Base-by-base conservation (phyloP, 2,329 filamentous ascomycete species). In the Camptophora hylomeconis region DNA sequence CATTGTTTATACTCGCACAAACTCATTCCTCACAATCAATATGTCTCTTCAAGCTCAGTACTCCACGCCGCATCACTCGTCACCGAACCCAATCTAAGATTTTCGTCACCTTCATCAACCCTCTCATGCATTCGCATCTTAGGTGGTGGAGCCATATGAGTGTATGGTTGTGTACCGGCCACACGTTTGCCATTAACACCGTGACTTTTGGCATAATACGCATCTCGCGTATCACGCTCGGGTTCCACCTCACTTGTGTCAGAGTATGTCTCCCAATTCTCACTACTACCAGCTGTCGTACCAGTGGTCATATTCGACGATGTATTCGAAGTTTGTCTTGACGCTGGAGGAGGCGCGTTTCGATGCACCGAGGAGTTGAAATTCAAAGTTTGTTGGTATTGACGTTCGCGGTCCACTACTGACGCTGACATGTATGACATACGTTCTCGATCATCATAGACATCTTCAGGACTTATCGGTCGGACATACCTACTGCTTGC, bases 191-290 rank as follows among this genome's bases (percentile, higher is more conserved):
- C 40, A 12, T 36, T 37, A 8, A 31, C 14, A 16, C 18, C 17
- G 18, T 41, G 26, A 3, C 27, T 13, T 30, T 36, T 39, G 40
- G 80, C 78, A 47, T 82, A 82, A 53, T 92, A 92, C 7, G 72
- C 67, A 36, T 89, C 81, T 3, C 75, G 75, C 0, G 69, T 70
- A 49, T 93, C 84, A 14, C 63, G 61, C 49, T 87, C 80, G 0
- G 67, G 65, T 45, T 83, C 80, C 0, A 76, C 72, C 46, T 83
- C 77, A 37, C 78, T 83, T 41, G 69, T 73, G 51, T 92, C 82
- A 44, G 89, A 86, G 46, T 89, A 95, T 7, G 86, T 93, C 56
- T 95, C 87, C 87, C 87, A 95, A 52, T 95, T 95, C 56, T 95
- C 87, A 3, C 82, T 92, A 2, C 81, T 82, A 4, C 80, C 83